Evolutionary conservation across 2,329 filamentous ascomycete species (phyloP), one percentile per base, ranked within the genome.

Genomic region (Arthroderma sp.): DNA sequence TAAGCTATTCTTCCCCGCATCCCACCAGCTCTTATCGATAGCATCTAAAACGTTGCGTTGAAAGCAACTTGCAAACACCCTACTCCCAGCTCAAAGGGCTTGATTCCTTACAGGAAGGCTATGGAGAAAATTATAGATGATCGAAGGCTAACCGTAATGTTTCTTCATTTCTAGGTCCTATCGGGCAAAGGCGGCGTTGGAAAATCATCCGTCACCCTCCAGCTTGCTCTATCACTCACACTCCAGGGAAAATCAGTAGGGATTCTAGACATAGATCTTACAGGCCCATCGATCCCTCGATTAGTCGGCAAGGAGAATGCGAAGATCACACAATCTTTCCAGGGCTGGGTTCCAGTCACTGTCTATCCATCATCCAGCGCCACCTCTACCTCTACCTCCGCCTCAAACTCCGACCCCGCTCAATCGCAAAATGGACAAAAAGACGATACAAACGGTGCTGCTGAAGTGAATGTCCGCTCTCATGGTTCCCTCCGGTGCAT

Each of bases 141-240:
- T 22, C 15, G 15, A 22, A 3, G 15, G 15, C 15, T 22, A 22
- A 22, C 15, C n/a, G n/a, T n/a, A n/a, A n/a, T n/a, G n/a, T 11
- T 4, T 1, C 6, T 42, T 3, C 28, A 6, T 22, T 27, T 36
- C 27, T 49, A 77, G 69, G 75, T 89, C 50, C 82, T 98, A 40
- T 96, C 91, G 8, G 91, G 91, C 56, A 98, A 98, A 74, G 91
- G 91, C 58, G 91, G 91, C 55, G 91, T 98, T 15, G 91, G 91
- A 47, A 98, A 98, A 71, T 96, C 89, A 37, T 94, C 87, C 43
- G 81, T 95, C n/a, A 96, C 91, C 0, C 93, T 89, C 1, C 91
- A 98, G 63, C 80, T 98, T 10, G 91, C 91, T 6, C 77, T 98
- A 33, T 87, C 88, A 0, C 78, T 98, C 30, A 82, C 86, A 1